Evolutionary conservation across 179 eudicot species (phyloP).

Genomic region (Drosera spatulata): DNA sequence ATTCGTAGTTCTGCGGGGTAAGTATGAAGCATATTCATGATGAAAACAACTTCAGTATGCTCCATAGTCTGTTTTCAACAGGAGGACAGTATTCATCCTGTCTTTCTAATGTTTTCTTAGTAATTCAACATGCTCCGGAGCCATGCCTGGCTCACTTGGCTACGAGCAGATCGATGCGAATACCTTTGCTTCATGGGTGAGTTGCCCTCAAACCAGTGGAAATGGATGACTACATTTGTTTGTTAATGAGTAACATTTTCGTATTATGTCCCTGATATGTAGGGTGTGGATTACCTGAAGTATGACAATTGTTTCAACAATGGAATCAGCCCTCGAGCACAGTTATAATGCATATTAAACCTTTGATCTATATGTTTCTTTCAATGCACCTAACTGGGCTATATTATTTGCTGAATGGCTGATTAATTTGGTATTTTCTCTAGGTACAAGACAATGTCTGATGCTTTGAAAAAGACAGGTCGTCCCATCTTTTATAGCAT

Average conservation of each 20-base stretch:
- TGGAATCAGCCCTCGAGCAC: conserved; percentile 11
- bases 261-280: no score
- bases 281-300: conserved; percentile 82
- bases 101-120: background rate
- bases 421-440: background rate
- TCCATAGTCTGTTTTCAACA: no score
- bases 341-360: no score
- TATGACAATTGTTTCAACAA: conserved; percentile 60
- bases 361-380: background rate
- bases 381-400: background rate
- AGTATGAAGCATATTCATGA: background rate
- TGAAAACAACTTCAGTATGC: no score
- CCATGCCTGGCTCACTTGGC: conserved; percentile 37
- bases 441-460: conserved; percentile 62
- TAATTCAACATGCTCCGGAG: conserved; percentile 14
- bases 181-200: conserved; percentile 34
- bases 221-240: no score
- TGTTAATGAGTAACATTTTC: no score
- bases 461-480: conserved; percentile 52
- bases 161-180: conserved; percentile 30
- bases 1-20: conserved; percentile 91
- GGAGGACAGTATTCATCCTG: no score
- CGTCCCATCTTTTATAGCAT: conserved; percentile 55
- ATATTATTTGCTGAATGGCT: background rate
- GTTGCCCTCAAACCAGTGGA: background rate